Base-by-base conservation (phyloP, 164 flowering plant species). In the Aristolochia californica region DNA sequence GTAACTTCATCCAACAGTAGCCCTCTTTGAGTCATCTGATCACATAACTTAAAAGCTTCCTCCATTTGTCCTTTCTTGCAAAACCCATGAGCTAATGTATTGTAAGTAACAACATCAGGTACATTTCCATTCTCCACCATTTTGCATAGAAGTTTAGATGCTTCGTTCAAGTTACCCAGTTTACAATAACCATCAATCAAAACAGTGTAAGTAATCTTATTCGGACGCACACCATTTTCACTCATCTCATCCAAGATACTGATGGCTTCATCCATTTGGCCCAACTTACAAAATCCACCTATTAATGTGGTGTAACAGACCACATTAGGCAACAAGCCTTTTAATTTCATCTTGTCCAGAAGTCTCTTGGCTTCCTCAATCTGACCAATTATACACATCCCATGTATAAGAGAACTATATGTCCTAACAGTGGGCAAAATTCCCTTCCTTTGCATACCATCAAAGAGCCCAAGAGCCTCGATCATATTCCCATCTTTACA, bases 91-190 rank as follows among this genome's bases (percentile, higher is more conserved):
- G 63, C 67, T 48, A 83, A 63, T 8, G 67, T 73, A 63, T 82
- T 88, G 61, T 78, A 82, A 34, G 96, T 81, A 53, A 81, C 80
- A 38, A 66, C 58, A 63, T 88, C 96, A 16, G 88, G 88, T n/a
- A 26, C 55, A 48, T 84, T 69, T 50, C 91, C 91, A 13, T 67
- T 77, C 59, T 72, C 62, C 14, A 56, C 48, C 93, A 88, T 82
- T 68, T 82, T 77, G 58, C 24, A 58, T 13, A 81, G 70, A 74
- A 77, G 72, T 66, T 71, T 76, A 57, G 57, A 30, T 20, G 91
- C 91, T 66, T 62, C 70, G 59, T 59, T 59, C 64, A 64, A 27
- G 38, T 79, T 56, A 25, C 88, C 85, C 49, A 66, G 26, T 70
- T 75, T 72, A 62, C 76, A 78, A 60, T 76, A 81, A 26, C 87